Evolutionary conservation across 2,329 filamentous ascomycete species (phyloP), one percentile per base, ranked within the genome.

Genomic region (Sclerotinia spermophila): DNA sequence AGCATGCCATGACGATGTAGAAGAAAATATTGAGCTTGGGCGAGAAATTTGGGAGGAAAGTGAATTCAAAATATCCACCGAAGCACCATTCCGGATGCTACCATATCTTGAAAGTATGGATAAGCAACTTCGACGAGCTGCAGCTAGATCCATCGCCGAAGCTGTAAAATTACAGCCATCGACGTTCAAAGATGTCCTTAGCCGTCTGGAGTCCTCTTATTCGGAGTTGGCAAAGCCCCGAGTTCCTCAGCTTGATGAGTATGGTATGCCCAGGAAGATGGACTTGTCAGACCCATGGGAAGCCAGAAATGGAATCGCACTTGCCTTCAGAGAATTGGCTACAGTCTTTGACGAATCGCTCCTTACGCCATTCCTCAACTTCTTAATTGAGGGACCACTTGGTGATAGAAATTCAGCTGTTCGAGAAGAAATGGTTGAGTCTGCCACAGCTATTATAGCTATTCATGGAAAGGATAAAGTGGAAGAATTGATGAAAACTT

Each of bases 11-110:
- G 96, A 99, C 74, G 93, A 97, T 76, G 88, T 93, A 30, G 88
- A 91, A 58, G 94, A 98, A 79, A 98, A 98, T 76, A 87, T 86
- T 13, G 92, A 94, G 60, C 84, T 97, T 68, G 95, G 92, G 10
- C 87, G 86, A 67, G 92, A 95, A 19, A 97, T 99, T 48, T 99
- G 96, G 96, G 93, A 97, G 77, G 96, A 97, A 78, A 97, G 95
- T 78, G 91, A 88, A 11, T 91, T 98, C 72, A 83, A 90, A 72
- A 82, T 95, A 19, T 86, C 87, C 1, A 82, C 87, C 30, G 85
- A 90, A 10, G 86, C 92, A 13, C 88, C 92, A 11, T 80, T 84
- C 71, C 87, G 86, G 75, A 90, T 94, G 78, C 82, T 97, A 64
- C 89, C 90, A 0, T 98, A 97, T 78, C 83, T 98, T 17, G 87